Conservation (phyloP, 129 eudicot genomes). For the Escallonia rubra region DNA sequence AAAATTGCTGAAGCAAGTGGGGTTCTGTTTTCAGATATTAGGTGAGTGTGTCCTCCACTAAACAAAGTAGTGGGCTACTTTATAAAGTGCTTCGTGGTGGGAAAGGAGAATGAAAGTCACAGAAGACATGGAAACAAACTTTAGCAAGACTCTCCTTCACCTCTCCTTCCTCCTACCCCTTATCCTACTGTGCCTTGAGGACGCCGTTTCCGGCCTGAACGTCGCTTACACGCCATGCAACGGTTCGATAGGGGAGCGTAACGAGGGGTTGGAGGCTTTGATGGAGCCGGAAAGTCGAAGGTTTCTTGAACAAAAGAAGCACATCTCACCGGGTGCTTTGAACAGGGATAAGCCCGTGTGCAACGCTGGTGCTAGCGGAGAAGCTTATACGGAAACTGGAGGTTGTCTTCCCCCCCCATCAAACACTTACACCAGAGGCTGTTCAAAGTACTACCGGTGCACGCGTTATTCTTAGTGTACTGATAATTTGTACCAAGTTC, state of each 20-base stretch:
- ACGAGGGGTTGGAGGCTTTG: constrained; percentile 29
- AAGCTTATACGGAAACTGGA: constrained; percentile 47
- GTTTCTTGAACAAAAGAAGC: constrained; percentile 37
- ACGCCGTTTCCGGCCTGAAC: background rate
- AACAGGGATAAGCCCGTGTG: constrained; percentile 67
- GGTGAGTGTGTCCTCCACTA: too few relatives aligned
- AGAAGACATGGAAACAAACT: constrained; percentile 21
- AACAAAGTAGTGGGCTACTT: too few relatives aligned
- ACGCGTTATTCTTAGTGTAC: constrained; percentile 14
- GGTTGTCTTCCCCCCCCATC: constrained; percentile 56
- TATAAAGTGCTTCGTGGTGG: too few relatives aligned
- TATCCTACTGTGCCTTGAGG: constrained; percentile 10
- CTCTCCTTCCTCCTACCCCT: constrained; percentile 18
- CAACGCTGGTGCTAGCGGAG: constrained; percentile 47
- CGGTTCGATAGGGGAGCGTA: constrained; percentile 40
- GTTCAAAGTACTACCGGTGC: constrained; percentile 60
- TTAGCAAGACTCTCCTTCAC: constrained; percentile 21
- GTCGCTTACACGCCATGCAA: constrained; percentile 17
- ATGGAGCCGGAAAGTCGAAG: constrained; percentile 49
- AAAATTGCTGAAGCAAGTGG: too few relatives aligned
- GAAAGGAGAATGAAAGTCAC: background rate
- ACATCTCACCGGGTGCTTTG: constrained; percentile 52
- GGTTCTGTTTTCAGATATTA: too few relatives aligned
- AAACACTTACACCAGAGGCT: constrained; percentile 61
- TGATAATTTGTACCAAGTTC: too few relatives aligned